These are phyloP conservation scores for Paraphaeosphaeria sporulosa DNA, from an alignment of 2,329 filamentous ascomycete genomes.

Conservation along the genomic window DNA sequence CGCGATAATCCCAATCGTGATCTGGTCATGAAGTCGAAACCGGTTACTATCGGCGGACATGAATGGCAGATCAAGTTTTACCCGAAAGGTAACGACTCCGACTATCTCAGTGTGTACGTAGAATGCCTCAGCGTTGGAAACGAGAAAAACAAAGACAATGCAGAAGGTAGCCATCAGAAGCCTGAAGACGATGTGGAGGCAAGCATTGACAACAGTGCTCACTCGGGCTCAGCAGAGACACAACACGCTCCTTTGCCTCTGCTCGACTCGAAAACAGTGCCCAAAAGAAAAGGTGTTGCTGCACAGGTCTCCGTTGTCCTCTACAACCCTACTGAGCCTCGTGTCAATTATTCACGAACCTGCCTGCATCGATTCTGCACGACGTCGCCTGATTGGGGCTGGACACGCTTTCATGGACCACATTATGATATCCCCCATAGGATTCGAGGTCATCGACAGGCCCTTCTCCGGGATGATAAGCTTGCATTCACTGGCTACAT, in stretches of 20 bases:
- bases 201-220: conserved; percentile 10
- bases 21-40: conserved; percentile 65
- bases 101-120: conserved; percentile 67
- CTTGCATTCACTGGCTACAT: conserved; percentile 69
- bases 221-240: conserved; percentile 20
- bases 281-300: conserved; percentile 56
- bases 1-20: conserved; percentile 66
- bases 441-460: conserved; percentile 64
- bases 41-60: conserved; percentile 64
- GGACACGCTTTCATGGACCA: conserved; percentile 67
- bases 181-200: conserved; percentile 20
- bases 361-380: conserved; percentile 67
- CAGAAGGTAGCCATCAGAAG: conserved; percentile 1
- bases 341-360: conserved; percentile 63
- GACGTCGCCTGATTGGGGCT: conserved; percentile 68
- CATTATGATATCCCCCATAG: conserved; percentile 66
- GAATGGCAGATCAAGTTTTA: conserved; percentile 74
- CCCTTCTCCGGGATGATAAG: conserved; percentile 67
- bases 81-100: conserved; percentile 66
- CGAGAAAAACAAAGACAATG: conserved; percentile 16
- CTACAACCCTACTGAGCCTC: conserved; percentile 69
- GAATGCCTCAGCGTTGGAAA: conserved; percentile 62
- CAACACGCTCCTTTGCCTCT: conserved; percentile 50
- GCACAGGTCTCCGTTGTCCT: conserved; percentile 68
- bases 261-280: conserved; percentile 39